These are phyloP conservation scores for Leishmania arabica DNA, from an alignment of 208 protist species.

Conservation along the genomic window DNA sequence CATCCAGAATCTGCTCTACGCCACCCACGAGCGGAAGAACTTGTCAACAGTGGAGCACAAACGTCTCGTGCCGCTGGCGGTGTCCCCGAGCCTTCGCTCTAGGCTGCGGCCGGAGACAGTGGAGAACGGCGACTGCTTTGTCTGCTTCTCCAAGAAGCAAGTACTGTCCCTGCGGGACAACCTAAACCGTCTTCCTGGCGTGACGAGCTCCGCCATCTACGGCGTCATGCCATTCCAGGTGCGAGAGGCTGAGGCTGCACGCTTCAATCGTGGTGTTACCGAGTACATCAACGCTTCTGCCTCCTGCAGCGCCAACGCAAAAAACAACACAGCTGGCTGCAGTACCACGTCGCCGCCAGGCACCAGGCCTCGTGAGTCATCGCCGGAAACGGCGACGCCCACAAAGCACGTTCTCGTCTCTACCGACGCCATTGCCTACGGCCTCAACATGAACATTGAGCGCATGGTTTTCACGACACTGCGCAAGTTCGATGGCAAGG, in stretches of 20 bases:
- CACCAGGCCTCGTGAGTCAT: background rate
- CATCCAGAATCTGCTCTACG: constrained; percentile 66
- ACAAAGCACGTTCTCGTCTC: constrained; percentile 87
- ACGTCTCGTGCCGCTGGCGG: constrained; percentile 75
- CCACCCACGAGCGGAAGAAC: constrained; percentile 62
- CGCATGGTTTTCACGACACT: constrained; percentile 84
- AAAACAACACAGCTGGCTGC: background rate
- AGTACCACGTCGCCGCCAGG: background rate
- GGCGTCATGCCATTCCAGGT: constrained; percentile 92
- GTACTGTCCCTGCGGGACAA: constrained; percentile 63
- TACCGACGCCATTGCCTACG: constrained; percentile 95
- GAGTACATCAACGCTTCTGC: constrained; percentile 2
- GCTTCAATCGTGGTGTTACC: constrained; percentile 85
- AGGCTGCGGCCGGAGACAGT: constrained; percentile 33
- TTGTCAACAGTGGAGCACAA: constrained; percentile 73
- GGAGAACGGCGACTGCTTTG: constrained; percentile 87
- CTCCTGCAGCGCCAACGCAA: background rate
- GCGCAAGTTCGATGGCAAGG: constrained; percentile 84
- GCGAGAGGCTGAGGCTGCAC: constrained; percentile 71
- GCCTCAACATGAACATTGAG: constrained; percentile 95
- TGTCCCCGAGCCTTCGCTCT: constrained; percentile 40
- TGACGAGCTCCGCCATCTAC: constrained; percentile 87
- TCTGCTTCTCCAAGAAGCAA: constrained; percentile 79
- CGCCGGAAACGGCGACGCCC: background rate
- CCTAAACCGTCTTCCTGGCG: constrained; percentile 45